A percentile compares a stretch with the other conserved stretches of the same genome.
These are phyloP conservation scores for Hagleromyces aurorensis DNA, from an alignment of 805 yeast species.

Conservation along the genomic window DNA sequence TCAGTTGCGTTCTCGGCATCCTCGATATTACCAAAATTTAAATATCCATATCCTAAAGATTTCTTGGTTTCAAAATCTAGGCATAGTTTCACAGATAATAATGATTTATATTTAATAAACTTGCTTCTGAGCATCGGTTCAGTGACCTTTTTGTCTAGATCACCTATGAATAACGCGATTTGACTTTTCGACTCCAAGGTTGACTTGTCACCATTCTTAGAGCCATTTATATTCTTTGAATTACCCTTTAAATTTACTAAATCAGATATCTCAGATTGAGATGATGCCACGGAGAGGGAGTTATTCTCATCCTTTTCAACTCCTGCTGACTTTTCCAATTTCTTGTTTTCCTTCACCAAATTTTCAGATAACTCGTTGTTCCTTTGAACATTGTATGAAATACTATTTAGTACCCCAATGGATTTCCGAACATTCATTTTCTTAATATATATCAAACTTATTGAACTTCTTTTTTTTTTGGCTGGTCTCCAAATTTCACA, in stretches of 20 bases:
- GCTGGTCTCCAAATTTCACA: too few relatives aligned
- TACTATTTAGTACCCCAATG: conserved; percentile 10
- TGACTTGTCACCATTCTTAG: conserved; percentile 1
- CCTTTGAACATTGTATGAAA: conserved; percentile 13
- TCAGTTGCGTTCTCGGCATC: conserved; percentile 53
- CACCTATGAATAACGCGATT: conserved; percentile 53
- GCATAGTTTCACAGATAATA: conserved; percentile 55
- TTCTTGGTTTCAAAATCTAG: conserved; percentile 43
- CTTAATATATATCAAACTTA: too few relatives aligned
- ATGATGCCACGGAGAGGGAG: conserved; percentile 11
- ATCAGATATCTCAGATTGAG: conserved; percentile 13
- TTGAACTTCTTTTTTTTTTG: too few relatives aligned
- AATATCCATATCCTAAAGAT: conserved; percentile 68
- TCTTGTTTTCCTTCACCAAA: conserved; percentile 3
- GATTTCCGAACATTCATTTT: too few relatives aligned
- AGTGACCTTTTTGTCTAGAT: conserved; percentile 41
- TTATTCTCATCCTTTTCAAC: conserved; percentile 8
- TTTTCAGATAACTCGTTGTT: conserved; percentile 7
- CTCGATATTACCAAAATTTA: conserved; percentile 43
- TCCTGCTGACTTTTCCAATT: conserved; percentile 2
- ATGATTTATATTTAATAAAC: conserved; percentile 38
- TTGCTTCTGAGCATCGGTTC: conserved; percentile 40
- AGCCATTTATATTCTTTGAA: not conserved
- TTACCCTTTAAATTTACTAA: conserved; percentile 8
- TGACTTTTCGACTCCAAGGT: conserved; percentile 9